Conservation (phyloP, 805 yeast species). For the Lipomyces orientalis region DNA sequence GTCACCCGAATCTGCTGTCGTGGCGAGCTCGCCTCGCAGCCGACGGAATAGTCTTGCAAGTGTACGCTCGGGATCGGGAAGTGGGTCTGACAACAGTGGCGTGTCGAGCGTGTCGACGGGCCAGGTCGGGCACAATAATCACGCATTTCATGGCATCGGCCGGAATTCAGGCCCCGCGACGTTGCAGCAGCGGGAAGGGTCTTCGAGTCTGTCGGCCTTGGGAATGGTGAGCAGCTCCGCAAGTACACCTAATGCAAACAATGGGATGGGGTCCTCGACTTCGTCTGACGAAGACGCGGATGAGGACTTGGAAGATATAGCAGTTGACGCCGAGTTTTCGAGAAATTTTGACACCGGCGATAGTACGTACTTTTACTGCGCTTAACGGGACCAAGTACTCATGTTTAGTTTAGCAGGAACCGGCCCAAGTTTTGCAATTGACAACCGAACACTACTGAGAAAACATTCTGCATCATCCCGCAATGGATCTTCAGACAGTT, state of each 20-base stretch:
- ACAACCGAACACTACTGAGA: neutral
- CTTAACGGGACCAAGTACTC: neutral
- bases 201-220: slow-evolving; percentile 1
- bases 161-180: slow-evolving; percentile 5
- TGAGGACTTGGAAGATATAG: slow-evolving; percentile 3
- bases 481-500: slow-evolving; percentile 1
- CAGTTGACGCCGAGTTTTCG: slow-evolving; percentile 3
- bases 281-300: slow-evolving; percentile 6
- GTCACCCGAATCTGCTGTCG: slow-evolving; percentile 14
- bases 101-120: neutral
- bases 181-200: slow-evolving; percentile 2
- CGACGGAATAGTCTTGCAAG: slow-evolving; percentile 16
- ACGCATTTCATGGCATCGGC: neutral
- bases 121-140: neutral
- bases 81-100: neutral
- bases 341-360: slow-evolving; percentile 4
- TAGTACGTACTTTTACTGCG: neutral
- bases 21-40: slow-evolving; percentile 8
- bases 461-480: slow-evolving; percentile 8
- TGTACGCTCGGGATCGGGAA: neutral
- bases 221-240: slow-evolving; percentile 2
- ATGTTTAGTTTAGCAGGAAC: neutral
- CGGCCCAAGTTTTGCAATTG: neutral
- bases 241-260: neutral
- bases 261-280: neutral